phyloP scores from a whole-genome alignment of 345 rosid genomes.

The Orychophragmus violaceus region DNA sequence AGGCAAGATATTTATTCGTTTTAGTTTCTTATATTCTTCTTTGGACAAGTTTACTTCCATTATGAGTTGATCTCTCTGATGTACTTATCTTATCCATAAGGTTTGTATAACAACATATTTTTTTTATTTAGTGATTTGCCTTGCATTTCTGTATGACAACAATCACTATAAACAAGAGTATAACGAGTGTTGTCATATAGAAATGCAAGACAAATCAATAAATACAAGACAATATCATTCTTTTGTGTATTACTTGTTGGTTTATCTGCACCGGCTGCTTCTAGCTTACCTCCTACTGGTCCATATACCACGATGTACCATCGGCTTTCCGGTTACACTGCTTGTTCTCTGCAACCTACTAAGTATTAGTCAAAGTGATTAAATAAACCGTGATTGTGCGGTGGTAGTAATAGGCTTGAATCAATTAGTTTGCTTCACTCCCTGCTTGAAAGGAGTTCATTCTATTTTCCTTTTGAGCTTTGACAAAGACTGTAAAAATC shows the following conservation, averaged over 20 bases:
- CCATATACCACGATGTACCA: slow-evolving; percentile 16
- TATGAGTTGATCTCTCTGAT: too few species aligned
- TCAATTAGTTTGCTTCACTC: slow-evolving; percentile 48
- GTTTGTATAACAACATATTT: too few species aligned
- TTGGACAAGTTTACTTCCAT: too few species aligned
- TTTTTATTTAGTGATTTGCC: too few species aligned
- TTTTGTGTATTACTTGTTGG: slow-evolving; percentile 8
- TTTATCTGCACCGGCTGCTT: not conserved
- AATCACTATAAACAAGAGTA: too few species aligned
- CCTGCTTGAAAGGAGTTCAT: slow-evolving; percentile 47
- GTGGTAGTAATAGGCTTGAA: not conserved
- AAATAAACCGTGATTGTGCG: not conserved
- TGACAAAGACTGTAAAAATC: slow-evolving; percentile 25
- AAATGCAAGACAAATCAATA: too few species aligned
- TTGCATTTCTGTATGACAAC: too few species aligned
- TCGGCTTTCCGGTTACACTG: slow-evolving; percentile 29
- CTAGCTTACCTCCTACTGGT: slow-evolving; percentile 37
- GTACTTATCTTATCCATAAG: too few species aligned
- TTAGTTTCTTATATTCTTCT: too few species aligned
- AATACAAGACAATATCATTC: not conserved
- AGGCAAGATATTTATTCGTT: too few species aligned
- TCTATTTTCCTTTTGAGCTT: slow-evolving; percentile 88
- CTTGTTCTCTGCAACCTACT: slow-evolving; percentile 32
- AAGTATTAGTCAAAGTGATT: not conserved
- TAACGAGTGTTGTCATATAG: too few species aligned